Evolutionary conservation across 495 filamentous ascomycete species (phyloP).

Genomic region (Cenococcum geophilum): DNA sequence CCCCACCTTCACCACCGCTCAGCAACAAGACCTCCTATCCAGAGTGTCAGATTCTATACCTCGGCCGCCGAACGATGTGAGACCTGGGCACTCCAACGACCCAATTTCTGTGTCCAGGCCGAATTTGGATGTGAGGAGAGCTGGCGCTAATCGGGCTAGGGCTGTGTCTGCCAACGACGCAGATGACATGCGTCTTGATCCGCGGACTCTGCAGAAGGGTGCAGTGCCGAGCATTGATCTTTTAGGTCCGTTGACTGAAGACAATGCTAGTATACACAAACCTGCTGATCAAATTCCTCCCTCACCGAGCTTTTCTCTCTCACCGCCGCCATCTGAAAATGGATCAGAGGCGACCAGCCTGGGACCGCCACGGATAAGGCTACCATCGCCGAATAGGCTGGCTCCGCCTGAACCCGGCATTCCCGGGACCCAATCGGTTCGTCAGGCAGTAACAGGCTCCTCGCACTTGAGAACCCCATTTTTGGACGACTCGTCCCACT

Average conservation of each 20-base stretch:
- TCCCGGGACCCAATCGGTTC: constrained; percentile 1
- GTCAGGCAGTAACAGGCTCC: constrained; percentile 29
- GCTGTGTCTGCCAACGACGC: constrained; percentile 66
- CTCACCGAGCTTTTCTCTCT: constrained; percentile 28
- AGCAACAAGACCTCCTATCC: constrained; percentile 48
- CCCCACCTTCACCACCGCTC: constrained; percentile 40
- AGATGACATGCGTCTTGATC: constrained; percentile 27
- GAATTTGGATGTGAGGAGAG: constrained; percentile 35
- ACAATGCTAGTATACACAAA: constrained; percentile 9
- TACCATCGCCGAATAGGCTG: constrained; percentile 14
- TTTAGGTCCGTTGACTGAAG: constrained; percentile 22
- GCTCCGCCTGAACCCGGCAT: constrained; percentile 19
- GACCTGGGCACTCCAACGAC: constrained; percentile 26
- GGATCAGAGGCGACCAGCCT: constrained; percentile 33
- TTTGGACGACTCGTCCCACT: constrained; percentile 4
- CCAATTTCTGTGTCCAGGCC: constrained; percentile 25
- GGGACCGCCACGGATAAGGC: constrained; percentile 9
- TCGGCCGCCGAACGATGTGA: constrained; percentile 32
- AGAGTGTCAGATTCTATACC: constrained; percentile 45
- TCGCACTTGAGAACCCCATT: constrained; percentile 16
- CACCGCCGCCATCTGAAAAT: constrained; percentile 39
- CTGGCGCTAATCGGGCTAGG: constrained; percentile 42
- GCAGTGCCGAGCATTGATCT: constrained; percentile 32
- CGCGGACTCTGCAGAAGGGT: constrained; percentile 12
- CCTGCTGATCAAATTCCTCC: constrained; percentile 14